Percentiles rank a stretch among this genome's conserved stretches.
Evolutionary conservation across 345 rosid genomes (phyloP).

Genomic region (Isatis tinctoria): DNA sequence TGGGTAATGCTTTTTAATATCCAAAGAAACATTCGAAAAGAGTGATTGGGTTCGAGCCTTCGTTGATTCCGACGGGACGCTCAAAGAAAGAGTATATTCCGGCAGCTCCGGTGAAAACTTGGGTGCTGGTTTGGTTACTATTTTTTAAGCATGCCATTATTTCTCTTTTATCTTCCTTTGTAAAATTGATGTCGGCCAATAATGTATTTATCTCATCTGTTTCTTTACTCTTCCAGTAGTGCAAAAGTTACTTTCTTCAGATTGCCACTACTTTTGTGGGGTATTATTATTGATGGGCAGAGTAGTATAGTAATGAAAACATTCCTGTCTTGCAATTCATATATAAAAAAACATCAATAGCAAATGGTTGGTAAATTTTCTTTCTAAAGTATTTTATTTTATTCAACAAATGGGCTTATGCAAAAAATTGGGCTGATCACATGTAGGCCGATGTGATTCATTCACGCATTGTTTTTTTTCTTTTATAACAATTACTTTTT

Average conservation of each 20-base stretch:
- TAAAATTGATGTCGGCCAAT: conserved; percentile 22
- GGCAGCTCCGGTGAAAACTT: not conserved
- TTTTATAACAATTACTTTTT: no score
- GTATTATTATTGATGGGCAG: conserved; percentile 26
- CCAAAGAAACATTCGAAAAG: no score
- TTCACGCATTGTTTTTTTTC: not conserved
- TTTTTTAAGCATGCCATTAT: conserved; percentile 16
- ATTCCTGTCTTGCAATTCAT: conserved; percentile 16
- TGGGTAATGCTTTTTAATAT: no score
- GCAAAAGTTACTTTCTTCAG: conserved; percentile 25
- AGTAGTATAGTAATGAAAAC: conserved; percentile 9
- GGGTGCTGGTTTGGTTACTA: conserved; percentile 3
- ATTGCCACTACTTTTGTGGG: conserved; percentile 33
- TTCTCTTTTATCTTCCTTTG: not conserved
- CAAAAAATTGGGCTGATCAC: not conserved
- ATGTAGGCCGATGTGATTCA: not conserved
- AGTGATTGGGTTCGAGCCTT: no score
- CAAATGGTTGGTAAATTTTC: not conserved
- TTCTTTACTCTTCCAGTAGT: conserved; percentile 22
- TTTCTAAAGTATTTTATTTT: not conserved
- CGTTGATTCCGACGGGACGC: no score
- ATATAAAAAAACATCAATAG: not conserved
- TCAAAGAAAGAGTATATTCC: no score
- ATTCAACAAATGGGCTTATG: not conserved
- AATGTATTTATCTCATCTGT: conserved; percentile 4